Conservation (phyloP, 768 basidiomycete species). For the Cystofilobasidium capitatum region DNA sequence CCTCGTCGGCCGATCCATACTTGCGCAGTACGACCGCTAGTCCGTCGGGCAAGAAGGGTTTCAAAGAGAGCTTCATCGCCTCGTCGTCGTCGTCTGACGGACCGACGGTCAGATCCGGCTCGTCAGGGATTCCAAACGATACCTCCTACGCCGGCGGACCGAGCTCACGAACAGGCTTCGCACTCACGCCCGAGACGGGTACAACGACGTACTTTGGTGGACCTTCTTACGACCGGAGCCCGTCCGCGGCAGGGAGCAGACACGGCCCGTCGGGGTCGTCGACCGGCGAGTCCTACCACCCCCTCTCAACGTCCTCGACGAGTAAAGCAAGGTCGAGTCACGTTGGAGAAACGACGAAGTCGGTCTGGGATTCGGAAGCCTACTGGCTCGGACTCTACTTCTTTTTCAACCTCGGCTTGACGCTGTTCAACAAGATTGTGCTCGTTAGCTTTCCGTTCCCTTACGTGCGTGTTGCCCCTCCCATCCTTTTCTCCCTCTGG, state of each 20-base stretch:
- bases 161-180: too few species aligned
- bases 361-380: slow-evolving; percentile 34
- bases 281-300: neutral
- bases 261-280: neutral
- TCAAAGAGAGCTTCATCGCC: neutral
- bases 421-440: slow-evolving; percentile 89
- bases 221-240: too few species aligned
- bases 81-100: neutral
- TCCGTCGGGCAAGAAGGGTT: neutral
- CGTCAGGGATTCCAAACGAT: neutral
- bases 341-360: neutral
- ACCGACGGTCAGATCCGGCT: neutral
- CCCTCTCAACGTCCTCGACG: neutral
- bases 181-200: too few species aligned
- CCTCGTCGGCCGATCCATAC: neutral
- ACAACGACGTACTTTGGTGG: too few species aligned
- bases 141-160: too few species aligned
- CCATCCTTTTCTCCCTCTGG: neutral
- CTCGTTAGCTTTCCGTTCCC: slow-evolving; percentile 89
- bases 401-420: slow-evolving; percentile 77
- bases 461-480: slow-evolving; percentile 44
- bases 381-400: slow-evolving; percentile 78
- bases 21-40: neutral
- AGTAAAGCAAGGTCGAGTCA: neutral
- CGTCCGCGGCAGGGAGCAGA: too few species aligned